Conservation (phyloP, 306 rosid genomes). For the Rubus parviflorus region DNA sequence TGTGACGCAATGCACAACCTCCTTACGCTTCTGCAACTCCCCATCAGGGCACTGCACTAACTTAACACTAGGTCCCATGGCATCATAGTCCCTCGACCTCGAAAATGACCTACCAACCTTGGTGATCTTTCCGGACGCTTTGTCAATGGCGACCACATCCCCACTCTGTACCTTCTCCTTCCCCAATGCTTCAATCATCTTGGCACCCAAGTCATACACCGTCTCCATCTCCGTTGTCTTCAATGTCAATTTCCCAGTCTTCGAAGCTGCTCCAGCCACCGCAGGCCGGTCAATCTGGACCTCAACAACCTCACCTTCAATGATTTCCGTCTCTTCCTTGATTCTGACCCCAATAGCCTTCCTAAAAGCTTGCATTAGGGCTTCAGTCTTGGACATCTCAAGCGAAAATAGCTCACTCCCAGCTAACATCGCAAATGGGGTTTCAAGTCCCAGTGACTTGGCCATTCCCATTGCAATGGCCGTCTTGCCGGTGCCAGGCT, state of each 20-base stretch:
- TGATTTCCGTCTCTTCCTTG: constrained; percentile 95
- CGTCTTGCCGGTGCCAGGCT: constrained; percentile 96
- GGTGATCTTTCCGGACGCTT: constrained; percentile 88
- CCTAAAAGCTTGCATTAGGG: constrained; percentile 82
- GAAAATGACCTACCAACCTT: constrained; percentile 94
- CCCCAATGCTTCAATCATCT: constrained; percentile 91
- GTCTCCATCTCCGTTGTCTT: constrained; percentile 99
- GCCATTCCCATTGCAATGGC: constrained; percentile 99
- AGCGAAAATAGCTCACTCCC: constrained; percentile 96
- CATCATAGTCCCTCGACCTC: constrained; percentile 92
- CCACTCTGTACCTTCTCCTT: constrained; percentile 97
- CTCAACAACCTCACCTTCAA: constrained; percentile 96
- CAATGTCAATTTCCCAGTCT: constrained; percentile 84
- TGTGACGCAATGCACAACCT: constrained; percentile 94
- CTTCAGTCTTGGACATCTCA: constrained; percentile 94
- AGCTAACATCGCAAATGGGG: constrained; percentile 95
- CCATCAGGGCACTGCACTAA: constrained; percentile 98
- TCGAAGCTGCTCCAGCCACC: constrained; percentile 73
- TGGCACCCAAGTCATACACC: constrained; percentile 90
- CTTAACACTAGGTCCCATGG: constrained; percentile 88
- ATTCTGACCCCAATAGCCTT: constrained; percentile 92
- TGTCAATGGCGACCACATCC: constrained; percentile 65
- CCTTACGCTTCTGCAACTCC: constrained; percentile 98
- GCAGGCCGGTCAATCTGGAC: constrained; percentile 92
- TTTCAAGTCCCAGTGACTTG: constrained; percentile 87